Conservation (phyloP, 306 rosid genomes). For the Acacia acuminata region DNA sequence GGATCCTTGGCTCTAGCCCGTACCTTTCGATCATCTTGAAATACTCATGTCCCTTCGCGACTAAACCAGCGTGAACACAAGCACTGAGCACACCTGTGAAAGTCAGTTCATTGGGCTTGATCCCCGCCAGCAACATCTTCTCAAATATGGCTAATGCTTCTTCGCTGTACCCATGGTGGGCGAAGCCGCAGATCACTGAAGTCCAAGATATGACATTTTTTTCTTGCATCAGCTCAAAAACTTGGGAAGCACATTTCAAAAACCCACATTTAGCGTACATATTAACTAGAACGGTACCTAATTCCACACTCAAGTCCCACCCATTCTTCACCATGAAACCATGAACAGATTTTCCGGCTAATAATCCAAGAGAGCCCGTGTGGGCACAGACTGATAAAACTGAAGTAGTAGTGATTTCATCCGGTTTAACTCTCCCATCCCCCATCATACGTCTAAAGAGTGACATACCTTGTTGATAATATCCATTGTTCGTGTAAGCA, state of each 20-base stretch:
- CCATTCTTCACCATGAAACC: slow-evolving; percentile 53
- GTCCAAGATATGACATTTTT: slow-evolving; percentile 62
- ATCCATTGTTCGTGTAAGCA: slow-evolving; percentile 38
- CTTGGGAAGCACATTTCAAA: slow-evolving; percentile 46
- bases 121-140: slow-evolving; percentile 46
- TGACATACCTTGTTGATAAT: slow-evolving; percentile 32
- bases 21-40: slow-evolving; percentile 59
- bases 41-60: slow-evolving; percentile 51
- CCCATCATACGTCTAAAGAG: slow-evolving; percentile 58
- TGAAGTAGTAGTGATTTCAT: slow-evolving; percentile 36
- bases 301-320: slow-evolving; percentile 54
- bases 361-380: slow-evolving; percentile 49
- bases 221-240: slow-evolving; percentile 49
- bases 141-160: slow-evolving; percentile 54
- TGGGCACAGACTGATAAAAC: slow-evolving; percentile 56
- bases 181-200: slow-evolving; percentile 52
- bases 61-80: slow-evolving; percentile 55
- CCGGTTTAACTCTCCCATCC: slow-evolving; percentile 41
- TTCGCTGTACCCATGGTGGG: slow-evolving; percentile 44
- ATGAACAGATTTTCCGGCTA: slow-evolving; percentile 69
- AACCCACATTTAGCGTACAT: slow-evolving; percentile 64
- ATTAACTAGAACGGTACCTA: slow-evolving; percentile 58
- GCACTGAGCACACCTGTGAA: slow-evolving; percentile 68
- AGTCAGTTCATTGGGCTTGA: slow-evolving; percentile 60
- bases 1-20: slow-evolving; percentile 50